phyloP scores from a whole-genome alignment of 441 rosid species.

The Corymbia calophylla region DNA sequence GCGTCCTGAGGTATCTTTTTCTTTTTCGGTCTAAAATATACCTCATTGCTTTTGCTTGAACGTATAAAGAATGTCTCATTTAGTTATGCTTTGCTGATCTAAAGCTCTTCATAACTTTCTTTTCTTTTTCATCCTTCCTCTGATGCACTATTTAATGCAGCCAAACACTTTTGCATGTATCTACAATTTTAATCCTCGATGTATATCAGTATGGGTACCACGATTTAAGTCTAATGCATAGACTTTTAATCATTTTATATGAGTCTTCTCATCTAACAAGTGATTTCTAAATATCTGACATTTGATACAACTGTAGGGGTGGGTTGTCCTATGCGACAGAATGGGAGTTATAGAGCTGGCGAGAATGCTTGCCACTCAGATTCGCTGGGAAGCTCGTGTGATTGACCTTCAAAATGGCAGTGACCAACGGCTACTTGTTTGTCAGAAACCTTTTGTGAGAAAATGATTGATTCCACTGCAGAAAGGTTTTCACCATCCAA shows the following conservation, averaged over 20 bases:
- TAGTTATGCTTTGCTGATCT: background rate
- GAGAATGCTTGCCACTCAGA: slow-evolving; percentile 59
- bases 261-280: background rate
- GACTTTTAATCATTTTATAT: background rate
- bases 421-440: slow-evolving; percentile 91
- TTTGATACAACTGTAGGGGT: slow-evolving; percentile 45
- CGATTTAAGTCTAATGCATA: background rate
- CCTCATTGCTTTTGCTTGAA: background rate
- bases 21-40: background rate
- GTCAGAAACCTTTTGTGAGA: slow-evolving; percentile 83
- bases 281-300: background rate
- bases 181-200: background rate
- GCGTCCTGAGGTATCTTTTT: slow-evolving; percentile 77
- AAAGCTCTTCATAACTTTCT: background rate
- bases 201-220: background rate
- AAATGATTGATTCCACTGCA: slow-evolving; percentile 40
- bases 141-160: background rate
- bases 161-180: background rate
- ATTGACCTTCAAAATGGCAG: slow-evolving; percentile 92
- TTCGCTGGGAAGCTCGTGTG: slow-evolving; percentile 97
- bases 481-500: slow-evolving; percentile 2
- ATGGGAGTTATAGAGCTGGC: slow-evolving; percentile 79
- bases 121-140: background rate
- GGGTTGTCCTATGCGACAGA: slow-evolving; percentile 79
- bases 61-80: background rate